These are phyloP conservation scores for Akanthomyces muscarius DNA, from an alignment of 2,329 filamentous ascomycete species.

Conservation along the genomic window DNA sequence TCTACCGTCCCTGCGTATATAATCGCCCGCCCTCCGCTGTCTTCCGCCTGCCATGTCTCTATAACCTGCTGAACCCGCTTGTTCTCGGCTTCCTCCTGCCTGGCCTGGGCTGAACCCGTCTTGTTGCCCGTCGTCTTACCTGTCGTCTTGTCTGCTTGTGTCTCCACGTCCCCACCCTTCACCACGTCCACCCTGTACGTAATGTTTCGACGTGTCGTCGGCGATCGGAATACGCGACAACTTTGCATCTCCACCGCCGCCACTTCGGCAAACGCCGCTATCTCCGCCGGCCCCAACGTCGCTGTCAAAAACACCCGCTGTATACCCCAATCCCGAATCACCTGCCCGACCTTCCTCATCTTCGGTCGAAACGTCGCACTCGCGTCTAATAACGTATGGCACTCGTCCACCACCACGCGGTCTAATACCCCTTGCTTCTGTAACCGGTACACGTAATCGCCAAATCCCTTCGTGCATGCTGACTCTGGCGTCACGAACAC, in stretches of 20 bases:
- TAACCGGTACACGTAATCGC: constrained; percentile 12
- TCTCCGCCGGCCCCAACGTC: too few relatives aligned
- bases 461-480: constrained; percentile 13
- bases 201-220: background rate
- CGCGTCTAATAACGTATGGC: constrained; percentile 12
- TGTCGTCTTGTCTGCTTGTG: background rate
- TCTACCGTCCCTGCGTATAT: background rate
- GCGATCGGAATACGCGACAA: constrained; percentile 1
- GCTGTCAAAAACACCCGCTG: too few relatives aligned
- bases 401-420: constrained; percentile 17
- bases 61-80: background rate
- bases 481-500: too few relatives aligned
- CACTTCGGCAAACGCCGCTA: constrained; percentile 18
- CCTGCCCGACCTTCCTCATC: background rate
- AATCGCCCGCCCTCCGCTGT: background rate
- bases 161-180: background rate
- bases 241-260: constrained; percentile 1
- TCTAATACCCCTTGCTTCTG: background rate
- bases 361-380: constrained; percentile 6
- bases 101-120: background rate
- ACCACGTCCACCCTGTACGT: background rate
- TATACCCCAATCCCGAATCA: constrained; percentile 4
- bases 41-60: background rate
- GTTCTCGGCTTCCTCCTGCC: background rate
- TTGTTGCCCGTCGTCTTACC: background rate